Base-by-base conservation (phyloP, 495 filamentous ascomycete species). In the Aspergillus conjunctus region DNA sequence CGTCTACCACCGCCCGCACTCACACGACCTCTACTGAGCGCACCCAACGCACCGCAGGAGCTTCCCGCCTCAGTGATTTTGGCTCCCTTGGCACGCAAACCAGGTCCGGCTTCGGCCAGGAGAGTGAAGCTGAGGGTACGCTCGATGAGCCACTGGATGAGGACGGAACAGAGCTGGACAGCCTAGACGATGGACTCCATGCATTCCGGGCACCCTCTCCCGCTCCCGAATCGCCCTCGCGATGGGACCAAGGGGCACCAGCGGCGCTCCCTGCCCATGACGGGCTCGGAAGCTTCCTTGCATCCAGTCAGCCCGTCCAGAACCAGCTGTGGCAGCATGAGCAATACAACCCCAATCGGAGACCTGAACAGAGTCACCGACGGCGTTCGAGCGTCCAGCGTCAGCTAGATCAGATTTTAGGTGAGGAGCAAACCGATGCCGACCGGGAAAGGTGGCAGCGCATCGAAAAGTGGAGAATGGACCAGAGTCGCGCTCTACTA, bases 381-480 rank as follows among this genome's bases (percentile, higher is more conserved):
- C 76, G 84, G 51, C 69, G 74, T 10, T 85, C 85, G 7, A 86
- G 83, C 61, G 77, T 92, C 1, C 88, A 87, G 69, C 82, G 81
- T 52, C 77, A 85, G 43, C 65, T 86, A 30, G 89, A 92, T 67
- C 86, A 85, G 39, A 68, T 90, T 22, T 83, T 84, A 41, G 85
- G 89, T 61, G 80, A 80, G 49, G 82, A 86, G 44, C 81, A 83
- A 31, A 77, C 76, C 21, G 79, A 82, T 60, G 66, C 81, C 21
- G 76, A 81, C 33, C 72, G 80, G 12, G 91, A 96, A 48, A 85
- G 89, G 51, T 89, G 86, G 68, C 82, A 85, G 64, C 81, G 93
- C 62, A 96, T 98, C 74, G 91, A 97, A 72, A 79, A 84, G 45
- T 98, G 94, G 94, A 82, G 93, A 61, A 75, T 94, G 68, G 94